Base-by-base conservation (phyloP, 257 asterid species). In the Jacaranda copaia region DNA sequence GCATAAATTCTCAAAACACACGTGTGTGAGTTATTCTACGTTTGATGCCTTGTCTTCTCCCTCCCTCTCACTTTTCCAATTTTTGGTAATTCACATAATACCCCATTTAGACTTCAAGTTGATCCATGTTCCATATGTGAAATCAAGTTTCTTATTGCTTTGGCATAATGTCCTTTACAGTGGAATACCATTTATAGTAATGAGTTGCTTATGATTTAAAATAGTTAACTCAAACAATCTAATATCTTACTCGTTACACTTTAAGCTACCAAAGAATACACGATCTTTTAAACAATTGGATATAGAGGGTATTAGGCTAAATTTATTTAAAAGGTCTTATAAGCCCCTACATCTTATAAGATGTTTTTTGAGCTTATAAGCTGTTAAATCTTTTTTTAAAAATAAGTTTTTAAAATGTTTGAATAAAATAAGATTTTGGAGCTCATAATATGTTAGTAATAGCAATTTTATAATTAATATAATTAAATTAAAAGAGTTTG, bases 1-100 rank as follows among this genome's bases (percentile, higher is more conserved):
- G 51, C 4, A 75, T 36, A 67, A 52, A 52, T 77, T 75, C 76
- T 68, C 18, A 36, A 61, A 15, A 46, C 74, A 53, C 81, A 57
- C 74, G 80, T 64, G 58, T 77, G 32, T 55, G 5, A 10, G 49
- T 82, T 15, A 57, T 1, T 60, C 18, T 48, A 60, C 35, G 66
- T 43, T 68, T 58, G 15, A 43, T 40, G 32, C 72, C 32, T 43
- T 51, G 72, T 66, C 62, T 55, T 52, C 13, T 76, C 61, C 18
- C 40, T 73, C 52, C 58, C 51, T 48, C n/a, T 79, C 58, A 0
- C 2, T 25, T 0, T 25, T 25, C 32, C 2, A 25, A 25, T 25
- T 51, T 36, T 53, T 73, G 57, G 11, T 5, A 49, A 55, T 42
- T 20, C 9, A 20, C 3, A 11, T 36, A n/a, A 75, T 36, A 11